Evolutionary conservation across 805 yeast species (phyloP).

Genomic region (Starmerella floris): DNA sequence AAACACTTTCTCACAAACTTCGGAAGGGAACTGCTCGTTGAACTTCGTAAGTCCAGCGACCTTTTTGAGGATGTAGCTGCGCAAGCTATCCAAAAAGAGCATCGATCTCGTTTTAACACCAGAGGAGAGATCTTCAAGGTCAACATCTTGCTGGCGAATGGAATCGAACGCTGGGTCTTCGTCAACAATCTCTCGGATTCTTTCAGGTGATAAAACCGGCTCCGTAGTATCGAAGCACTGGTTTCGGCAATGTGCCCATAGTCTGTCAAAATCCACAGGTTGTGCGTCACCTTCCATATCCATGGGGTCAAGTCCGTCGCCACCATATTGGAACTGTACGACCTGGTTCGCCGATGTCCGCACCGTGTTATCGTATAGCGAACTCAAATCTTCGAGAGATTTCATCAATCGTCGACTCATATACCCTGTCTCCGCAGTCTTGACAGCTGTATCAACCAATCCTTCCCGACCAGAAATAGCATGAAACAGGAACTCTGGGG

Average conservation of each 20-base stretch:
- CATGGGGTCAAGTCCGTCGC: constrained; percentile 94
- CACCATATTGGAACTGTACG: constrained; percentile 96
- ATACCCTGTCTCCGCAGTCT: constrained; percentile 97
- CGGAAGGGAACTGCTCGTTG: constrained; percentile 34
- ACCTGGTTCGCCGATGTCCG: constrained; percentile 92
- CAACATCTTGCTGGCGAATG: constrained; percentile 3
- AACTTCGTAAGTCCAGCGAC: constrained; percentile 43
- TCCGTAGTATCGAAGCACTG: constrained; percentile 49
- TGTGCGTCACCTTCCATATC: constrained; percentile 99
- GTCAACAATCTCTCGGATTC: constrained; percentile 45
- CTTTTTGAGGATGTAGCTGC: constrained; percentile 47
- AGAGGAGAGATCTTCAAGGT: constrained; percentile 11
- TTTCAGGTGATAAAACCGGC: constrained; percentile 52
- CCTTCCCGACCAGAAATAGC: constrained; percentile 99
- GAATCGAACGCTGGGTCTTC: constrained; percentile 30
- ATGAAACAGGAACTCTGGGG: constrained; percentile 95
- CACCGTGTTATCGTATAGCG: constrained; percentile 86
- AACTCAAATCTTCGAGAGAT: constrained; percentile 87
- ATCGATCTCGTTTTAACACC: constrained; percentile 55
- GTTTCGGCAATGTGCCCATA: constrained; percentile 86
- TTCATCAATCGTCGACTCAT: constrained; percentile 98
- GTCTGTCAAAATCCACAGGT: constrained; percentile 85
- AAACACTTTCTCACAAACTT: constrained; percentile 30
- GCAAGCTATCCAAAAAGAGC: constrained; percentile 62
- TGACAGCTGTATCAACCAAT: constrained; percentile 96